phyloP scores from a whole-genome alignment of 768 basidiomycete species.

The Phaeotremella fagi region DNA sequence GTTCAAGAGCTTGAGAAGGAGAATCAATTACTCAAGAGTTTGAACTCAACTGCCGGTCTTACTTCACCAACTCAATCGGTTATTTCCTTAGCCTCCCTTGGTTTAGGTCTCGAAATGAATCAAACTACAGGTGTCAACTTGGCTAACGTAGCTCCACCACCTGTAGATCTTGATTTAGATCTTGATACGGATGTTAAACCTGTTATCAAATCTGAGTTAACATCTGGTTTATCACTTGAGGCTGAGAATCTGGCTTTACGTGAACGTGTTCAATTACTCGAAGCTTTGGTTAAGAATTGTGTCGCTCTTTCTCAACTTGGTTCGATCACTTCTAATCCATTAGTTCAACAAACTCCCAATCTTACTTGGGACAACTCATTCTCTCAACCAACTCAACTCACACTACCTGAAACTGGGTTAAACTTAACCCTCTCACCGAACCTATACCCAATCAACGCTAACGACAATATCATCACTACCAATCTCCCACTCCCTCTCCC shows the following conservation, averaged over 20 bases:
- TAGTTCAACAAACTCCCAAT: background rate
- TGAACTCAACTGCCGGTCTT: conserved; percentile 4
- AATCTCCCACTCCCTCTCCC: background rate
- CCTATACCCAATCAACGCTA: conserved; percentile 1
- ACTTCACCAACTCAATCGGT: conserved; percentile 24
- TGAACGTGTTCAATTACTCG: conserved; percentile 29
- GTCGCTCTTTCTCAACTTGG: conserved; percentile 32
- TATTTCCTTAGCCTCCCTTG: conserved; percentile 18
- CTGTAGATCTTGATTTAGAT: conserved; percentile 20
- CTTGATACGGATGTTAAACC: conserved; percentile 31
- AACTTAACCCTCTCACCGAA: conserved; percentile 15
- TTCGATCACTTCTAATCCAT: background rate
- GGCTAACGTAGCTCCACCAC: conserved; percentile 32
- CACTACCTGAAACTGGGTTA: conserved; percentile 5
- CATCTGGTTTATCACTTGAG: conserved; percentile 4
- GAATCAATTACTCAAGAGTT: conserved; percentile 55
- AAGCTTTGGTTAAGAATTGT: conserved; percentile 36
- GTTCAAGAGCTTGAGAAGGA: conserved; percentile 76
- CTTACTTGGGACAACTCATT: conserved; percentile 11
- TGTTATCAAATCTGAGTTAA: conserved; percentile 4
- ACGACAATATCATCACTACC: background rate
- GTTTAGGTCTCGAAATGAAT: too few relatives aligned
- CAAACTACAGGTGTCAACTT: conserved; percentile 36
- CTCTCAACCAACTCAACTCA: background rate
- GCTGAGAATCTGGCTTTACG: conserved; percentile 31